These are phyloP conservation scores for Cucurbita pepo DNA, from an alignment of 306 rosid genomes.

Conservation along the genomic window DNA sequence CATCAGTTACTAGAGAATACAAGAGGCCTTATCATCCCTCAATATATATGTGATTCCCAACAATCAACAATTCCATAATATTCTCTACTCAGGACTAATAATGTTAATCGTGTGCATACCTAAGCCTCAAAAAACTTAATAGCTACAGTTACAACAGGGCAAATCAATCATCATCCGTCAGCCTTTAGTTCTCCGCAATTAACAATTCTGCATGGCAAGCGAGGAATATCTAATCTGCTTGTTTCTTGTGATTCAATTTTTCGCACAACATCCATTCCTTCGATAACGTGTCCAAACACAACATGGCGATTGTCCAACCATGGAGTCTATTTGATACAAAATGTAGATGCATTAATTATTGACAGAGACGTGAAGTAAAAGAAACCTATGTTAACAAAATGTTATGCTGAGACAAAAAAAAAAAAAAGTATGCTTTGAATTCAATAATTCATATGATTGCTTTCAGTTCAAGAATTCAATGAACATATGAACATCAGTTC, in stretches of 20 bases:
- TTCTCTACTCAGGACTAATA: background rate
- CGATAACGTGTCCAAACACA: conserved; percentile 66
- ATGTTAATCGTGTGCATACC: background rate
- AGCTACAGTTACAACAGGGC: background rate
- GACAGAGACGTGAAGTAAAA: conserved; percentile 4
- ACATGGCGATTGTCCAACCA: conserved; percentile 94
- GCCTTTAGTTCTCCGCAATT: conserved; percentile 53
- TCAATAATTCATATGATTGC: no score
- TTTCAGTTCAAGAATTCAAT: background rate
- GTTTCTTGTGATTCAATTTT: conserved; percentile 70
- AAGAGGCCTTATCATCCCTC: background rate
- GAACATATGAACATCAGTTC: background rate
- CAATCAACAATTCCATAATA: background rate
- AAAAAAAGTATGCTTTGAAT: background rate
- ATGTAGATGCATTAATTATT: conserved; percentile 3
- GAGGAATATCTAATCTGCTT: conserved; percentile 58
- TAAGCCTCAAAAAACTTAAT: background rate
- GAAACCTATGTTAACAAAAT: background rate
- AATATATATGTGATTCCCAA: background rate
- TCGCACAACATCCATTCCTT: conserved; percentile 60
- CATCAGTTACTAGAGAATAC: background rate
- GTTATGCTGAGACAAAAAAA: background rate
- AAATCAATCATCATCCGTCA: conserved; percentile 34
- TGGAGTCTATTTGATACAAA: conserved; percentile 42
- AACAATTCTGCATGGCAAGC: conserved; percentile 62